Evolutionary conservation across 192 early-diverging fungal species (phyloP), one percentile per base, ranked within the genome.

Genomic region (Chytriomyces sp.): DNA sequence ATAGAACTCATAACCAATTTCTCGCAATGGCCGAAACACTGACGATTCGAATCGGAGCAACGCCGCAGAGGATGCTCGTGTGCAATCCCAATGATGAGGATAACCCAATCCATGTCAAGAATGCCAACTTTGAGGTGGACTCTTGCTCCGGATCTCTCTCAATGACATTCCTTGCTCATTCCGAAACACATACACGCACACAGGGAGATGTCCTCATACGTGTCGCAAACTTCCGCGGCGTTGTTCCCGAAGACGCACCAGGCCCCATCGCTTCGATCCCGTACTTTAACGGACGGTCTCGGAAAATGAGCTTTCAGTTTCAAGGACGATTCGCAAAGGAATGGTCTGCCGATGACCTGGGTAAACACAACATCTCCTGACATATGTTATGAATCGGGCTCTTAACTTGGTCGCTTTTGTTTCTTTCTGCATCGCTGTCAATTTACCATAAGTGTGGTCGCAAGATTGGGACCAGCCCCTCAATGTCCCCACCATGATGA

Each of bases 401-500:
- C 28, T 35, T 35, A 35, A 35, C 28, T 35, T 2, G 28, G 28
- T 35, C 28, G 0, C 28, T 35, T 35, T 35, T 35, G 28, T 35
- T 35, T 16, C 16, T 64, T 6, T 61, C 13, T 65, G 10, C 35
- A 57, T 44, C 57, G n/a, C 16, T 75, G 3, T 5, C 18, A n/a
- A 8, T 26, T 67, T 70, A n/a, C n/a, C n/a, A n/a, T n/a, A 20
- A 78, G 77, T 72, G 16, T 71, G 77, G 77, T 64, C 69, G n/a
- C 64, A 62, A 43, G 77, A 78, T 62, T 72, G 69, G 77, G 77
- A 78, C 50, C 46, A 23, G 24, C 77, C 77, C 6, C 61, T 78
- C 18, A 50, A 50, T 28, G 68, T 62, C 35, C 77, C 77, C 7
- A 78, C 63, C 46, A 61, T 78, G 59, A 78, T 78, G 24, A 69